phyloP scores from a whole-genome alignment of 768 basidiomycete species.

The Russula brevipes region DNA sequence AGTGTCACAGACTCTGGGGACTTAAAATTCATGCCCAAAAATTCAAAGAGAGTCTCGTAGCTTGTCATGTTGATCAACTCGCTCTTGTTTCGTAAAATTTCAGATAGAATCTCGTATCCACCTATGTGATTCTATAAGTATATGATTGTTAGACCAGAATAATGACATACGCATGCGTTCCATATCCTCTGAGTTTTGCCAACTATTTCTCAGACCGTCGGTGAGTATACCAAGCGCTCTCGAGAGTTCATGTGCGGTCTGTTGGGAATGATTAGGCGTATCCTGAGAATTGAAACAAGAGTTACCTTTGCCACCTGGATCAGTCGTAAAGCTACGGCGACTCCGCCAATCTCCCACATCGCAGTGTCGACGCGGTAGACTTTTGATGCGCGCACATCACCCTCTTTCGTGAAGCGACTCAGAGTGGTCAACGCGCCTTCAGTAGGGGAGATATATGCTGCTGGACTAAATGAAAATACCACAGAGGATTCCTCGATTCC shows the following conservation, averaged over 20 bases:
- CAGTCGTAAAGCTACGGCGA: constrained; percentile 63
- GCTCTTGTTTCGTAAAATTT: constrained; percentile 66
- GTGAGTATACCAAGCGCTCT: constrained; percentile 64
- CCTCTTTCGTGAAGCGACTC: constrained; percentile 32
- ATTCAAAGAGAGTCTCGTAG: constrained; percentile 81
- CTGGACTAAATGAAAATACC: constrained; percentile 38
- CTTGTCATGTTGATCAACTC: constrained; percentile 71
- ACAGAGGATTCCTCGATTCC: constrained; percentile 39
- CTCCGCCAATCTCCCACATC: constrained; percentile 80
- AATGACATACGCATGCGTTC: constrained; percentile 69
- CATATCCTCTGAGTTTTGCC: constrained; percentile 95
- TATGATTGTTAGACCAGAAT: neutral
- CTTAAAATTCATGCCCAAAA: constrained; percentile 79
- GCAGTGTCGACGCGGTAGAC: constrained; percentile 64
- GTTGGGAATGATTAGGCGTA: neutral
- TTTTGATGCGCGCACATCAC: constrained; percentile 57
- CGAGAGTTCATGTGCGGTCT: constrained; percentile 77
- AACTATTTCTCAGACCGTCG: constrained; percentile 75
- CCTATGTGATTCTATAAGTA: constrained; percentile 39
- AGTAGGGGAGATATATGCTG: constrained; percentile 24
- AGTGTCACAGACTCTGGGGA: constrained; percentile 60
- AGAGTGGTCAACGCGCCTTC: constrained; percentile 11
- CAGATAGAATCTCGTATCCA: constrained; percentile 82
- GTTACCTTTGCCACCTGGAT: constrained; percentile 71
- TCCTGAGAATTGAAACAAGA: neutral